Conservation (phyloP, 2,329 filamentous ascomycete genomes). For the Penicillium sp. region DNA sequence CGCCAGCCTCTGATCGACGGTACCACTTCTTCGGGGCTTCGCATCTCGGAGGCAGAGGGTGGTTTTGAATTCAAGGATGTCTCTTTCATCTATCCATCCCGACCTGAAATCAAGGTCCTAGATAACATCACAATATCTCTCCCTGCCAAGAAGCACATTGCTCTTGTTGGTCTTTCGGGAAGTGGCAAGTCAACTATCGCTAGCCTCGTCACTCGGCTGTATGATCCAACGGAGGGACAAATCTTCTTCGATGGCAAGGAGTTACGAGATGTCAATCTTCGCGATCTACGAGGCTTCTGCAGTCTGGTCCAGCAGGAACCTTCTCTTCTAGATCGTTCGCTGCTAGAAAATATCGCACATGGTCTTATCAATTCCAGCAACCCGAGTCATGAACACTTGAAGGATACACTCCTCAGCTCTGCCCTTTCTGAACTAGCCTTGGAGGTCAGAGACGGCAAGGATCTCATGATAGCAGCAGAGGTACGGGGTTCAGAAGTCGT, state of each 20-base stretch:
- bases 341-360: constrained; percentile 45
- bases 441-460: constrained; percentile 55
- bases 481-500: constrained; percentile 52
- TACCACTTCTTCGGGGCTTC: constrained; percentile 31
- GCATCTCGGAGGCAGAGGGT: constrained; percentile 34
- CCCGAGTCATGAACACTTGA: constrained; percentile 31
- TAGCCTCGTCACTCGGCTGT: constrained; percentile 65
- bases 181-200: constrained; percentile 72
- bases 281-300: constrained; percentile 32
- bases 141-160: constrained; percentile 57
- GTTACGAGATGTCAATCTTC: constrained; percentile 62
- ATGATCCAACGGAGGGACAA: constrained; percentile 66
- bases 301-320: constrained; percentile 35
- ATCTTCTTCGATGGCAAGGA: constrained; percentile 69
- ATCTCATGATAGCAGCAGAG: constrained; percentile 54
- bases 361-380: constrained; percentile 50
- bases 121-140: constrained; percentile 33
- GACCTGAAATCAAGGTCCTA: constrained; percentile 39
- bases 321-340: constrained; percentile 31
- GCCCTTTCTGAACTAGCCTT: constrained; percentile 54
- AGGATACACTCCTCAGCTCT: constrained; percentile 53
- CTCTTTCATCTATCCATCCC: constrained; percentile 42
- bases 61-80: constrained; percentile 45
- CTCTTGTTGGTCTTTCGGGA: constrained; percentile 61
- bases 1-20: constrained; percentile 55